Conservation (phyloP, 208 protist genomes). For the Trypanosoma congolense region DNA sequence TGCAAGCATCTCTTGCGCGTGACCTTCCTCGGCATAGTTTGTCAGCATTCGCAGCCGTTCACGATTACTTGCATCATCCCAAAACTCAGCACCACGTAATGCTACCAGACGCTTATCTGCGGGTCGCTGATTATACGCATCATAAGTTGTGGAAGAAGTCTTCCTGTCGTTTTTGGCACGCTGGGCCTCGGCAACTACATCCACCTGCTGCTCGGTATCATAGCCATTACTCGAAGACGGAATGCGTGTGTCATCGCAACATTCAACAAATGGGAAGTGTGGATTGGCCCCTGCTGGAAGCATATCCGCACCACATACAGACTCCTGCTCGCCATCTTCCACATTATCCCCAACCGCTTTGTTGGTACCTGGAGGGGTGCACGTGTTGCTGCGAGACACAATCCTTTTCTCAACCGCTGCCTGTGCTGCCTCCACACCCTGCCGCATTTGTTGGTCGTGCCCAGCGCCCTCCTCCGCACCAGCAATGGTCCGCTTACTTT, state of each 20-base stretch:
- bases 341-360: not conserved
- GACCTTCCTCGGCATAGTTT: constrained; percentile 28
- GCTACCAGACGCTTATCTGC: constrained; percentile 36
- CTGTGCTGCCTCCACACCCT: too few species aligned
- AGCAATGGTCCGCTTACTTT: constrained; percentile 29
- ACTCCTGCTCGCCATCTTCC: not conserved
- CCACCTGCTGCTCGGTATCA: constrained; percentile 4
- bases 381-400: too few species aligned
- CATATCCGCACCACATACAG: constrained; percentile 1
- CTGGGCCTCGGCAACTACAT: not conserved
- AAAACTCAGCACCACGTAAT: constrained; percentile 72
- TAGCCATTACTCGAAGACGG: not conserved
- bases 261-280: constrained; percentile 39
- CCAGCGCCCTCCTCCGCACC: too few species aligned
- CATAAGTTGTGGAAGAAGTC: constrained; percentile 30
- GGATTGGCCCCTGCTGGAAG: constrained; percentile 50
- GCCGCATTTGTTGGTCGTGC: too few species aligned
- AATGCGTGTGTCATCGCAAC: not conserved
- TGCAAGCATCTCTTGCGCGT: constrained; percentile 45
- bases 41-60: constrained; percentile 38
- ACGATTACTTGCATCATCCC: constrained; percentile 43
- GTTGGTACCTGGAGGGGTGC: not conserved
- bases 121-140: constrained; percentile 68
- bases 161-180: not conserved
- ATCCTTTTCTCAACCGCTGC: too few species aligned